Evolutionary conservation across 805 yeast genomes (phyloP), one percentile per base, ranked within the genome.

Genomic region (Limtongia smithiae): DNA sequence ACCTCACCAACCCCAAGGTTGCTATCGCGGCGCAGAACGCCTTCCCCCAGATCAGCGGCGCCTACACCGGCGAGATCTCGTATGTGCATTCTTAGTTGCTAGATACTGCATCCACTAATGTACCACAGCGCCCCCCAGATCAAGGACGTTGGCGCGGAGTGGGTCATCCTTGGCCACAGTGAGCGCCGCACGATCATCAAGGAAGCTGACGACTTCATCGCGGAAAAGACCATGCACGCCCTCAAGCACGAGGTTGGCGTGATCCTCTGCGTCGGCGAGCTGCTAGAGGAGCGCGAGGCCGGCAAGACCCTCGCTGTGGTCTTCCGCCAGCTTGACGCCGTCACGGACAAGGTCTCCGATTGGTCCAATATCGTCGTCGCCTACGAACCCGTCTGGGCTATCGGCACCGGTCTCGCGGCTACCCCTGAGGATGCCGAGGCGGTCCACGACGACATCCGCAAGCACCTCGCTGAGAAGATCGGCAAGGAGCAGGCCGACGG

Each of bases 371-470:
- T 93, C 61, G 97, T 93, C 60, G 75, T 93, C 71, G 98, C 98
- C 66, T 93, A 93, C 77, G 98, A 93, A 78, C 98, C 98, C 65
- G 96, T 93, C 62, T 93, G 98, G 98, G 98, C 98, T 65, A 93
- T 93, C 65, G 98, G 98, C 71, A 90, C 97, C 63, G 98, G 98
- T 68, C 81, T 93, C 68, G 96, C 97, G 65, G 97, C 98, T 56
- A 93, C 98, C 63, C 89, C 98, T 62, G 86, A 85, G 62, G 98
- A 93, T 69, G 98, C 98, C 62, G 96, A 93, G 77, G 88, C 83
- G 61, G 87, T 93, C 66, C 98, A 93, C 77, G 79, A 79, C 69
- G 78, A 78, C 62, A 87, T 93, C 75, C 86, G 98, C 79, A 79
- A 73, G 56, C 89, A 79, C 79, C 79, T 93, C 70, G 75, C 80